A percentile compares a stretch with the other conserved stretches of the same genome.
Evolutionary conservation across 495 filamentous ascomycete species (phyloP).

Genomic region (Neurospora sp.): DNA sequence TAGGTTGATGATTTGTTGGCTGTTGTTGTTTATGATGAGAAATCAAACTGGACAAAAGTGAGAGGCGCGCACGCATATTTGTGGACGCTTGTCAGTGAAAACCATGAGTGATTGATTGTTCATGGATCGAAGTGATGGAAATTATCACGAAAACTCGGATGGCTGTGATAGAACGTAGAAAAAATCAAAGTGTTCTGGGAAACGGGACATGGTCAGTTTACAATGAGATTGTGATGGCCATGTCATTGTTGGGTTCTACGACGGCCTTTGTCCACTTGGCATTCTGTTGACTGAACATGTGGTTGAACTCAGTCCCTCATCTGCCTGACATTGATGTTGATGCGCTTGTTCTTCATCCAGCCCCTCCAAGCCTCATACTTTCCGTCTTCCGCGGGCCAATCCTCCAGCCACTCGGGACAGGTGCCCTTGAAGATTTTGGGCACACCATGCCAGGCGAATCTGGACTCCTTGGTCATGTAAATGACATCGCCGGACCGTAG

Average conservation of each 20-base stretch:
- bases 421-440: constrained; percentile 68
- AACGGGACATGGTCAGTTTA: not conserved
- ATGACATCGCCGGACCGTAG: constrained; percentile 73
- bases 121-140: not conserved
- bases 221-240: not conserved
- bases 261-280: not conserved
- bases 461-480: constrained; percentile 65
- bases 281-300: not conserved
- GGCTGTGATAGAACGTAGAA: not conserved
- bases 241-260: not conserved
- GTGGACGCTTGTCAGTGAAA: not conserved
- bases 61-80: not conserved
- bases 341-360: constrained; percentile 77
- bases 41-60: not conserved
- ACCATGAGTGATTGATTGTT: not conserved
- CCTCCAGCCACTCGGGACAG: constrained; percentile 61
- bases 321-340: constrained; percentile 88
- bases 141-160: not conserved
- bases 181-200: not conserved
- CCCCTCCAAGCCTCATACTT: constrained; percentile 57
- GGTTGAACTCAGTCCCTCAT: constrained; percentile 51
- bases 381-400: constrained; percentile 58
- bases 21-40: not conserved
- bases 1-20: too few relatives aligned
- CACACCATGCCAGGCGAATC: constrained; percentile 92